phyloP scores from a whole-genome alignment of 1,284 basidiomycete species.

The Earliella scabrosa region DNA sequence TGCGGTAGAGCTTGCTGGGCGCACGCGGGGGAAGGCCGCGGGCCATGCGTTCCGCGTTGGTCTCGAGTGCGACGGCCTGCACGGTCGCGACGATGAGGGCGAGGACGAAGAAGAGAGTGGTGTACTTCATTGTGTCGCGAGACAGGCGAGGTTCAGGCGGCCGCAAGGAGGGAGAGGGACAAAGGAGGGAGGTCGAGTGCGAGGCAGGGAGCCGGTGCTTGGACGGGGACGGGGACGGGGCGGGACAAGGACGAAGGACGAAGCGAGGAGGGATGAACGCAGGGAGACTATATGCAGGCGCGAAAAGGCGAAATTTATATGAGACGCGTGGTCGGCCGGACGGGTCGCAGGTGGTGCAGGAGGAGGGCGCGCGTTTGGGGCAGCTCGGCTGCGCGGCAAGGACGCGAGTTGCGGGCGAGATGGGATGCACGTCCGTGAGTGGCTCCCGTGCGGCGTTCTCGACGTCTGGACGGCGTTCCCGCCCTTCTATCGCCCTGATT shows the following conservation, averaged over 20 bases:
- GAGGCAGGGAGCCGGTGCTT: conserved; percentile 1
- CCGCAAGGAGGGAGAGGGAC: conserved; percentile 17
- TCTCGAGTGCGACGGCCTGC: conserved; percentile 11
- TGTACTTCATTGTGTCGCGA: conserved; percentile 18
- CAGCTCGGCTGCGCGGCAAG: neutral
- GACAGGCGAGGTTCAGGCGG: conserved; percentile 14
- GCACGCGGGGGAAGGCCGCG: conserved; percentile 24
- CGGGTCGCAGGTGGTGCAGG: neutral
- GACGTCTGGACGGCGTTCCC: neutral
- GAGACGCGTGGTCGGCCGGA: too few relatives aligned
- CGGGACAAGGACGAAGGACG: neutral
- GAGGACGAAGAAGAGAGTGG: conserved; percentile 16
- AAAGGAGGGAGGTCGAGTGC: neutral
- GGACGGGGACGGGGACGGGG: neutral
- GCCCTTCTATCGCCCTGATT: neutral
- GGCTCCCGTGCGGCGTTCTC: neutral
- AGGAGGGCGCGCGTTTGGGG: neutral
- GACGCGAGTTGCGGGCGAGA: neutral
- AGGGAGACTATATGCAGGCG: neutral
- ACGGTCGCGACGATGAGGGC: conserved; percentile 24
- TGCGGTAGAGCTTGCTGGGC: conserved; percentile 18
- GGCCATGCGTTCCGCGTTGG: conserved; percentile 25
- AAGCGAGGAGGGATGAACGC: neutral
- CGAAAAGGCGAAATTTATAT: neutral
- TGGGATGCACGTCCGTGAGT: neutral